Evolutionary conservation across 176 grass and related monocot genomes (phyloP), one percentile per base, ranked within the genome.

Genomic region (Triticum timopheevii): DNA sequence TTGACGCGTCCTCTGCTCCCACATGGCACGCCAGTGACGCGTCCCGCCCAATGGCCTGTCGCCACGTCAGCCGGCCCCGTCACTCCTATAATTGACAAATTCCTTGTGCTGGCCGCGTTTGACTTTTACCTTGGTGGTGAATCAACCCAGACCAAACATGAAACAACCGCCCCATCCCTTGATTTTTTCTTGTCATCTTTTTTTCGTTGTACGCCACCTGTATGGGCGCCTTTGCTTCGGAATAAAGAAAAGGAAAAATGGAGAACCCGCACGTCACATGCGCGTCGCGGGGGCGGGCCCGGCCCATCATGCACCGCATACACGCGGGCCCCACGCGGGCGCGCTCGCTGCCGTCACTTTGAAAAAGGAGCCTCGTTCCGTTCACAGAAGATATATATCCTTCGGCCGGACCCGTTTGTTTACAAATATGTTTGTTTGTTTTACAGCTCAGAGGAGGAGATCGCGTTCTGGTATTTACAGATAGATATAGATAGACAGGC

Each of bases 11-110:
- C 1, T 9, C 56, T 3, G 61, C 76, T 4, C 13, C 85, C 75
- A 83, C 11, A 77, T 91, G 89, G 85, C 85, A 61, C 84, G 38
- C 78, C 39, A 17, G 58, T 95, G 90, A 95, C 90, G 93, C 84
- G 90, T 90, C 80, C 4, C 2, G 13, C 0, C 93, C 93, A 95
- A 92, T 95, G 38, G 54, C 22, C 25, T 3, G 19, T n/a, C 16
- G n/a, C 90, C 93, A 81, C 93, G 90, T 86, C 90, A 80, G 61
- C 61, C 5, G 2, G 1, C 49, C 49, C 49, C 16, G 27, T 20
- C 36, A 1, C 64, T 31, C 2, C 5, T 28, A 84, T 31, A 36
- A 36, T 88, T 89, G 92, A 90, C 90, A 52, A 25, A 30, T 76
- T 80, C 89, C 80, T 84, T 80, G 81, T 13, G 47, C 89, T 69